Evolutionary conservation across 495 filamentous ascomycete genomes (phyloP).

Genomic region (Hypoxylon lenormandii): DNA sequence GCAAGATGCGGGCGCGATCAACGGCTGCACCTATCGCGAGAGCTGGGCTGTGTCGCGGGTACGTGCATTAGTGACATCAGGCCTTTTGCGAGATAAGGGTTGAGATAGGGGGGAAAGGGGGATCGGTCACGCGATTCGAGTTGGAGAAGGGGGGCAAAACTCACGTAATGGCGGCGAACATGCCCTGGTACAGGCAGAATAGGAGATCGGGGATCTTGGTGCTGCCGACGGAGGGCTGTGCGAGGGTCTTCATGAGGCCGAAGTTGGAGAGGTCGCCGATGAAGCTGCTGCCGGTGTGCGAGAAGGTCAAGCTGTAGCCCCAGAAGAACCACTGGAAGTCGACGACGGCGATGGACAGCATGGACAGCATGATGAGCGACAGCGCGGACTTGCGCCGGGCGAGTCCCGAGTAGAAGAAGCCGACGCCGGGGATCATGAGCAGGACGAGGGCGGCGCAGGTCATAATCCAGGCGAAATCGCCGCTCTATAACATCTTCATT

Average conservation of each 20-base stretch:
- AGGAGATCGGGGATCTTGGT: constrained; percentile 85
- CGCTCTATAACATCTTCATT: constrained; percentile 64
- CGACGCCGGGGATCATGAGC: constrained; percentile 92
- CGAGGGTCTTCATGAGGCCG: constrained; percentile 83
- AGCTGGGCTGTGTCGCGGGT: constrained; percentile 68
- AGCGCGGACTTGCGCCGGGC: constrained; percentile 94
- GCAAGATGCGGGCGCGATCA: constrained; percentile 83
- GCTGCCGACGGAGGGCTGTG: constrained; percentile 82
- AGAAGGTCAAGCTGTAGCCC: constrained; percentile 95
- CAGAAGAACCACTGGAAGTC: constrained; percentile 99
- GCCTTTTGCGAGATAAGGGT: constrained; percentile 3
- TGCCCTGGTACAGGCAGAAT: constrained; percentile 91
- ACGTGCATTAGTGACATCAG: constrained; percentile 18
- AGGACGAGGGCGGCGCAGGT: constrained; percentile 83
- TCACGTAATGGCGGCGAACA: constrained; percentile 85
- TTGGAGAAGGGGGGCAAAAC: constrained; percentile 45
- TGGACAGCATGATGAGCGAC: constrained; percentile 92
- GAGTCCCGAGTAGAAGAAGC: constrained; percentile 99
- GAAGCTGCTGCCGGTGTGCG: constrained; percentile 81
- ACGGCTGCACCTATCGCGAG: constrained; percentile 82
- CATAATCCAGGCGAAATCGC: constrained; percentile 86
- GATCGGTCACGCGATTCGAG: not conserved
- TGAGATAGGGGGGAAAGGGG: not conserved
- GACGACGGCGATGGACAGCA: constrained; percentile 89
- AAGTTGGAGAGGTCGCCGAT: constrained; percentile 91